Evolutionary conservation across 257 asterid species (phyloP).

Genomic region (Solanum etuberosum): DNA sequence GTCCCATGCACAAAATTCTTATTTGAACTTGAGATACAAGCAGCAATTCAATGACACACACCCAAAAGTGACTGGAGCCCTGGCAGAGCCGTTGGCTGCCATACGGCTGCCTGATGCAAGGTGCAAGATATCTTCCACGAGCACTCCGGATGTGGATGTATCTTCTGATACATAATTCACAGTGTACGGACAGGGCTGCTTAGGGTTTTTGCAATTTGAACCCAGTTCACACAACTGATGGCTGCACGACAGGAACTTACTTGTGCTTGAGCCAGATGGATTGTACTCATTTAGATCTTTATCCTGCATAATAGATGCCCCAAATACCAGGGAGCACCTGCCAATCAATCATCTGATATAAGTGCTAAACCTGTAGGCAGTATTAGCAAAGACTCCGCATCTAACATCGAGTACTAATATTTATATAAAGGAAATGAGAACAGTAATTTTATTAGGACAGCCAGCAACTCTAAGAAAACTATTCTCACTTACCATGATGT

Average conservation of each 20-base stretch:
- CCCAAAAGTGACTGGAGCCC: constrained; percentile 70
- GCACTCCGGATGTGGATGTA: constrained; percentile 72
- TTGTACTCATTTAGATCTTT: constrained; percentile 62
- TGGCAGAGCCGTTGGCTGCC: constrained; percentile 33
- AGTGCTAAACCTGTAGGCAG: constrained; percentile 49
- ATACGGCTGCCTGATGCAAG: constrained; percentile 38
- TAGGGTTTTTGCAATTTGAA: constrained; percentile 43
- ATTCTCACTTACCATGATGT: neutral
- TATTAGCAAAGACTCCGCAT: constrained; percentile 2
- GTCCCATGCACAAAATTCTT: neutral
- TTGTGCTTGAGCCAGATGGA: constrained; percentile 66
- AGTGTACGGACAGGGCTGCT: constrained; percentile 57
- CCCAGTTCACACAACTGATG: constrained; percentile 52
- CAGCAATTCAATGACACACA: constrained; percentile 14
- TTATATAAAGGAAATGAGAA: neutral
- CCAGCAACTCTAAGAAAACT: neutral
- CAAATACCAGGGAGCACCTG: constrained; percentile 86
- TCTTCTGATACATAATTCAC: constrained; percentile 51
- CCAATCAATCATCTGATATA: constrained; percentile 74
- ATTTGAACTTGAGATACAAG: neutral
- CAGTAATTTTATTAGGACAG: neutral
- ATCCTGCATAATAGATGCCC: constrained; percentile 95
- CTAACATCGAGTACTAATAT: neutral
- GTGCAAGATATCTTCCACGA: constrained; percentile 74
- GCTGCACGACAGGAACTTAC: constrained; percentile 58